These are phyloP conservation scores for Piper longum DNA, from an alignment of 164 flowering plant species.

Conservation along the genomic window DNA sequence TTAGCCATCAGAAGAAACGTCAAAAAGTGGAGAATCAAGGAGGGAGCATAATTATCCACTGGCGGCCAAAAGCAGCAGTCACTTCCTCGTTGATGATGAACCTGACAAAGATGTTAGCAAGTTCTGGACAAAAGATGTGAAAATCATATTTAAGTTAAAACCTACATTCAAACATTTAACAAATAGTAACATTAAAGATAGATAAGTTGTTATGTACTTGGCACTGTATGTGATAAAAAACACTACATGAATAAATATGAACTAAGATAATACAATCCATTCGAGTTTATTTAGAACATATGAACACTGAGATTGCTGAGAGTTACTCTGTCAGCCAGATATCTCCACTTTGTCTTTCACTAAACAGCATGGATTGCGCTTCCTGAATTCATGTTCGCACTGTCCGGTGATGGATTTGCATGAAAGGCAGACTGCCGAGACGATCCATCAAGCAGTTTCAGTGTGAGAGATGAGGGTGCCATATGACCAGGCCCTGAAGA, in stretches of 20 bases:
- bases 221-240: constrained; percentile 11
- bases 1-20: not conserved
- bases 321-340: not conserved
- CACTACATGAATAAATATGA: constrained; percentile 4
- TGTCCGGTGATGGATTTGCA: constrained; percentile 30
- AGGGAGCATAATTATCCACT: not conserved
- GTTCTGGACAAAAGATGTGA: not conserved
- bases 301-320: constrained; percentile 16
- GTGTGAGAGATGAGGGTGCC: constrained; percentile 40
- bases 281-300: constrained; percentile 23
- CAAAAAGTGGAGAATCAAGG: not conserved
- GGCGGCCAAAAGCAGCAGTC: constrained; percentile 15
- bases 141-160: too few relatives aligned
- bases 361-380: constrained; percentile 38
- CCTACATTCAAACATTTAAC: not conserved
- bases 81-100: constrained; percentile 4
- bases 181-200: not conserved
- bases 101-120: not conserved
- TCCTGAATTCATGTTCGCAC: constrained; percentile 23
- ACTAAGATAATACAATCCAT: constrained; percentile 15
- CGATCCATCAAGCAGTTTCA: constrained; percentile 39
- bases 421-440: constrained; percentile 81
- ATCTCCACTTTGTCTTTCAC: not conserved
- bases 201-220: constrained; percentile 3
- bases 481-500: constrained; percentile 19